Evolutionary conservation across 345 rosid species (phyloP).

Genomic region (Salix viminalis): DNA sequence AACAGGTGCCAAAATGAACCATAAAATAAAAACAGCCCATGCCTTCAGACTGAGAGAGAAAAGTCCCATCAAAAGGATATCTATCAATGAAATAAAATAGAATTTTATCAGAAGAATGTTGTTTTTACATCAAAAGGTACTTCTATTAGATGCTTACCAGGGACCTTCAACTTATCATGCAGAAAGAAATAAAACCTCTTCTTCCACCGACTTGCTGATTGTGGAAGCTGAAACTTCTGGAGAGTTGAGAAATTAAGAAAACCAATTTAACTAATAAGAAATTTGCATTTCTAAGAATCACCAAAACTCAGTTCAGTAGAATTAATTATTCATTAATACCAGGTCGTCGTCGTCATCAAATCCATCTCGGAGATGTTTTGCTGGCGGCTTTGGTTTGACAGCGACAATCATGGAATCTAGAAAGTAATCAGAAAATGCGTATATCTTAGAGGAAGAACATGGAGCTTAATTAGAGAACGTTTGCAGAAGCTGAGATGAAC

Average conservation of each 20-base stretch:
- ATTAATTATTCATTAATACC: conserved; percentile 31
- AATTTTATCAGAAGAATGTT: conserved; percentile 19
- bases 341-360: conserved; percentile 55
- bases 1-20: conserved; percentile 82
- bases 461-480: neutral
- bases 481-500: neutral
- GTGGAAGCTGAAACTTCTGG: conserved; percentile 76
- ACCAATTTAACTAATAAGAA: neutral
- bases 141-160: conserved; percentile 45
- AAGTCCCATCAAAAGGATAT: conserved; percentile 67
- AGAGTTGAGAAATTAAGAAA: conserved; percentile 10
- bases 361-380: conserved; percentile 41
- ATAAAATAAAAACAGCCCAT: conserved; percentile 54
- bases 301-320: conserved; percentile 4
- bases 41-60: conserved; percentile 64
- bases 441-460: neutral
- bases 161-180: conserved; percentile 64
- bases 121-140: conserved; percentile 2
- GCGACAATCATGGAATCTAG: conserved; percentile 70
- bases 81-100: conserved; percentile 36
- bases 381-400: conserved; percentile 71
- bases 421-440: conserved; percentile 1
- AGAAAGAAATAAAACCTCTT: conserved; percentile 58
- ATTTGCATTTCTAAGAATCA: neutral
- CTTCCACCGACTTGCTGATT: conserved; percentile 66